These are phyloP conservation scores for Aspergillus tanneri DNA, from an alignment of 2,329 filamentous ascomycete species.

Conservation along the genomic window DNA sequence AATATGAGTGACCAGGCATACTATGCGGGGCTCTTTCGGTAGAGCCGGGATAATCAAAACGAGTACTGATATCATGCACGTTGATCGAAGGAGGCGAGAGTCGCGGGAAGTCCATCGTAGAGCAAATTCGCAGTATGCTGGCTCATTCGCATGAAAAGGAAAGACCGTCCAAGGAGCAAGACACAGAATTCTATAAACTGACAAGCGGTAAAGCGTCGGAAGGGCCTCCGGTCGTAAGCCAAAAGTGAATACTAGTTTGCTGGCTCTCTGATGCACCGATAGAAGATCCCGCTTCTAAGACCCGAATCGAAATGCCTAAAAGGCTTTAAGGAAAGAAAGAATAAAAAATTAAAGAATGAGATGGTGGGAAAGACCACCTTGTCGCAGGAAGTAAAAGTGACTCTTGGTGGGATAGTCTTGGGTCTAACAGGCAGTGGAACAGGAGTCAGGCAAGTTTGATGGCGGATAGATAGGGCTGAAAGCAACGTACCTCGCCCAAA, in stretches of 20 bases:
- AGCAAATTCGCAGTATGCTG: conserved; percentile 23
- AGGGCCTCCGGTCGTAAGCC: not conserved
- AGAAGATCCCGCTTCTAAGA: conserved; percentile 25
- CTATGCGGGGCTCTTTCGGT: conserved; percentile 39
- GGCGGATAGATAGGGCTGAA: not conserved
- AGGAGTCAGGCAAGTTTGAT: not conserved
- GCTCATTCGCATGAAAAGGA: conserved; percentile 16
- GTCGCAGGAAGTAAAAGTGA: not conserved
- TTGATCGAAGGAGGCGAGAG: conserved; percentile 44
- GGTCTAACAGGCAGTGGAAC: not conserved
- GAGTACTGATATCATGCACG: conserved; percentile 41
- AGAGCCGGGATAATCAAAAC: conserved; percentile 33
- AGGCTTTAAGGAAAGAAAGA: not conserved
- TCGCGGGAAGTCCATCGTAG: conserved; percentile 48
- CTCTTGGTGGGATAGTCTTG: not conserved
- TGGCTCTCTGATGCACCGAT: conserved; percentile 5
- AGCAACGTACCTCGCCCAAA: not conserved
- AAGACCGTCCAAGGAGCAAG: conserved; percentile 1
- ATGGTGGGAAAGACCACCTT: not conserved
- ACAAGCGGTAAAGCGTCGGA: conserved; percentile 9
- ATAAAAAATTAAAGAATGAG: not conserved
- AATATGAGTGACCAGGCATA: conserved; percentile 43
- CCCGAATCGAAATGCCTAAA: conserved; percentile 3
- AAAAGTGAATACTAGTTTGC: not conserved
- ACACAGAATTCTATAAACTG: conserved; percentile 1